Conservation (phyloP, 495 filamentous ascomycete genomes). For the Cryomyces minteri region DNA sequence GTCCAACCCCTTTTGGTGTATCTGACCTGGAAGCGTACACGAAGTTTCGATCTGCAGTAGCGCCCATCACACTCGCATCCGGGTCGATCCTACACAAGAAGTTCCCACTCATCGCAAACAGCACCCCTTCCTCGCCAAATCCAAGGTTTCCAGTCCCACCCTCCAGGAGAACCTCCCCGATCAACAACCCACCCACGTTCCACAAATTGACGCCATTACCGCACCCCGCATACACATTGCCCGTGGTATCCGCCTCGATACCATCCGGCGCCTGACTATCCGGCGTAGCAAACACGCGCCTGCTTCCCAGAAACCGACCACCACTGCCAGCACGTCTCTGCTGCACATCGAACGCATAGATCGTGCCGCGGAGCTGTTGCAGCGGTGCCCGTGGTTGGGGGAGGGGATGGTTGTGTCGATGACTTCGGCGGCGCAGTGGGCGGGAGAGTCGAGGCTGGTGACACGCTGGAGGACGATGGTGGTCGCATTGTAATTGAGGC, state of each 20-base stretch:
- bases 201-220: conserved; percentile 11
- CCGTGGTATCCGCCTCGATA: conserved; percentile 9
- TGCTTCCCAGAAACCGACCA: conserved; percentile 18
- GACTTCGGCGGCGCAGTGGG: background rate
- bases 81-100: too few species aligned
- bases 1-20: too few species aligned
- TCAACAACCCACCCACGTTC: conserved; percentile 8
- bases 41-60: too few species aligned
- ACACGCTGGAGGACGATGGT: conserved; percentile 15
- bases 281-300: conserved; percentile 17
- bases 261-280: conserved; percentile 16
- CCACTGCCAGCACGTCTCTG: conserved; percentile 31
- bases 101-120: too few species aligned
- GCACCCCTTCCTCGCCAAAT: too few species aligned
- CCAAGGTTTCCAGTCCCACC: too few species aligned
- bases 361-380: conserved; percentile 5
- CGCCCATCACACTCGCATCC: too few species aligned
- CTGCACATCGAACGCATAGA: conserved; percentile 16
- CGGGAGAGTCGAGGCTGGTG: conserved; percentile 14
- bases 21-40: too few species aligned
- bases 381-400: conserved; percentile 14
- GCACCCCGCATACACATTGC: conserved; percentile 9
- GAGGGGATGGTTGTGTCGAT: background rate
- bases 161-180: conserved; percentile 4
- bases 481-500: conserved; percentile 18